Base-by-base conservation (phyloP, 1,284 basidiomycete genomes). In the Ustanciosporium gigantosporum region DNA sequence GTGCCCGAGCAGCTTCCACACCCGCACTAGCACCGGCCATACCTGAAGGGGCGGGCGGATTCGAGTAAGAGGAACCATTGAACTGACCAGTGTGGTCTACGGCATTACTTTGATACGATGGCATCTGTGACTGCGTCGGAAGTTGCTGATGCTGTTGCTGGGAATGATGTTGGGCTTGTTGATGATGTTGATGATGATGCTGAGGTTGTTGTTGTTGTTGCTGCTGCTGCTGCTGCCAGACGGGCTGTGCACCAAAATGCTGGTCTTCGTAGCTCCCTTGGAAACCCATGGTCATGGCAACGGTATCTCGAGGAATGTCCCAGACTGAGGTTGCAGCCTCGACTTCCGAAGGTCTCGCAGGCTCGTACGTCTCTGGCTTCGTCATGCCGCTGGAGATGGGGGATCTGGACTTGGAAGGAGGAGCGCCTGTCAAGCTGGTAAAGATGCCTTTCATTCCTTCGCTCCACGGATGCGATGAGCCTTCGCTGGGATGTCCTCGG, bases 271-370 rank as follows among this genome's bases (percentile, higher is more conserved):
- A 60, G 29, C 17, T 45, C 40, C 41, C 44, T 21, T 52, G 49
- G 40, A 49, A 66, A 6, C 52, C 57, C 57, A 60, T 60, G 25
- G 62, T 60, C 57, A 66, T 66, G 32, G 62, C 34, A 29, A 66
- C 42, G 13, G 57, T 66, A 3, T 66, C 57, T 22, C 62, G 48
- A n/a, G 62, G 57, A 24, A 56, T 21, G 24, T 53, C 49, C 62
- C 62, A 66, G 36, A 49, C 51, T 9, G 62, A 60, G 0, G 62
- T 56, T 11, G 48, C 52, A 11, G 62, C 62, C 42, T 52, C 52
- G 34, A 66, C 57, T 0, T 66, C 62, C 6, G 50, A 42, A 8
- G 62, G 17, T 24, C 51, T 44, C n/a, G 43, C 45, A n/a, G 62
- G 62, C 22, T 59, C 50, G 14, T 44, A 21, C 16, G 49, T 40